Evolutionary conservation across 2,329 filamentous ascomycete species (phyloP).

Genomic region (Claviceps sp.): DNA sequence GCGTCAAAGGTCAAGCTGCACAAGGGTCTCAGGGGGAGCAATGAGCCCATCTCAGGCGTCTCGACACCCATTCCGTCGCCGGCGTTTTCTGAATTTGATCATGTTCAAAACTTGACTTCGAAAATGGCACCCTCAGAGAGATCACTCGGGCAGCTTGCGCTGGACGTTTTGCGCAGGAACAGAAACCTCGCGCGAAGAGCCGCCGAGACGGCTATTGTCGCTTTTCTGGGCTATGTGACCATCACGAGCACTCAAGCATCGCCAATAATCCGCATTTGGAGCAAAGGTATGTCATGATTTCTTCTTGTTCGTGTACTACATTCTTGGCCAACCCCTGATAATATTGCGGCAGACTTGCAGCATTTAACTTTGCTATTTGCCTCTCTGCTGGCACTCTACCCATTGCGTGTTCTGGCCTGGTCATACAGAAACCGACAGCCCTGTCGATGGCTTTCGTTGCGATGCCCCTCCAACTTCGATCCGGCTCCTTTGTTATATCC

Average conservation of each 20-base stretch:
- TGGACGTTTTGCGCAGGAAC: conserved; percentile 25
- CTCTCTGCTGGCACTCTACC: conserved; percentile 39
- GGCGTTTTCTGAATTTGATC: conserved; percentile 29
- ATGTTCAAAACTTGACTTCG: conserved; percentile 12
- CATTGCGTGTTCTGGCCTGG: conserved; percentile 42
- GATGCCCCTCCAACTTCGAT: conserved; percentile 67
- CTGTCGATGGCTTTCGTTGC: conserved; percentile 27
- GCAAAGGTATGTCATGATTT: conserved; percentile 26
- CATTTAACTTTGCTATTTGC: conserved; percentile 22
- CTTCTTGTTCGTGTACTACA: background rate
- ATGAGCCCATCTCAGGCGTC: conserved; percentile 39
- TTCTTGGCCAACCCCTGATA: background rate
- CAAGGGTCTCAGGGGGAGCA: conserved; percentile 60
- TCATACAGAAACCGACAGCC: conserved; percentile 26
- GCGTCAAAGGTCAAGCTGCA: conserved; percentile 59
- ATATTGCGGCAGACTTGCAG: conserved; percentile 26
- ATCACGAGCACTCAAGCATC: conserved; percentile 32
- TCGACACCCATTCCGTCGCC: conserved; percentile 43
- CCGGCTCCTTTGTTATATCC: conserved; percentile 87
- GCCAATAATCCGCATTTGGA: conserved; percentile 32
- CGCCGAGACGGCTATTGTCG: conserved; percentile 39
- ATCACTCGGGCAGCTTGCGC: conserved; percentile 10
- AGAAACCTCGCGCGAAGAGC: conserved; percentile 39
- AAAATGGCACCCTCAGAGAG: conserved; percentile 7
- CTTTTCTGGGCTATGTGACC: conserved; percentile 34